These are phyloP conservation scores for Paxillus rubicundulus DNA, from an alignment of 768 basidiomycete species.

Conservation along the genomic window DNA sequence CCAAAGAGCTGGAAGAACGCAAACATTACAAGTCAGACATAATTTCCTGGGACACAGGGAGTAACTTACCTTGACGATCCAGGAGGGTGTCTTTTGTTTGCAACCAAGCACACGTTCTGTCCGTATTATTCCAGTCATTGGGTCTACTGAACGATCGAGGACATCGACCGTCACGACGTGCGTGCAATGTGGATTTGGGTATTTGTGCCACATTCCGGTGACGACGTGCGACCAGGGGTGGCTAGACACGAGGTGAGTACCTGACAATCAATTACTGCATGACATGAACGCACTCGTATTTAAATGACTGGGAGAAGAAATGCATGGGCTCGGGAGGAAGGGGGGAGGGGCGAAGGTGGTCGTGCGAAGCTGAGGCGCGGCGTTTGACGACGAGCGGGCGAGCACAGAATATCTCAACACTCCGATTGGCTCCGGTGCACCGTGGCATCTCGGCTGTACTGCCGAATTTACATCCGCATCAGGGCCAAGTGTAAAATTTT, in stretches of 20 bases:
- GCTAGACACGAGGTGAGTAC: slow-evolving; percentile 39
- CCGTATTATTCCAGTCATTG: slow-evolving; percentile 82
- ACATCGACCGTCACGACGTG: slow-evolving; percentile 89
- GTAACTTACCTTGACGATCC: slow-evolving; percentile 84
- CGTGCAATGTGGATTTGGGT: slow-evolving; percentile 89
- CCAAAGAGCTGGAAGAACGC: slow-evolving; percentile 65
- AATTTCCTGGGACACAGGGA: slow-evolving; percentile 1
- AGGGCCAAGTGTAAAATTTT: neutral
- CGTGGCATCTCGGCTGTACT: slow-evolving; percentile 12
- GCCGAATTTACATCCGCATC: neutral
- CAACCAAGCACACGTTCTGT: slow-evolving; percentile 89
- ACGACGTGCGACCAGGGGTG: slow-evolving; percentile 91
- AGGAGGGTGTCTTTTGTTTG: slow-evolving; percentile 86
- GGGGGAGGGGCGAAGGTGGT: slow-evolving; percentile 19
- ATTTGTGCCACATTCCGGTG: slow-evolving; percentile 93
- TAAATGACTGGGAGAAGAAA: slow-evolving; percentile 82
- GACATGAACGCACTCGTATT: slow-evolving; percentile 66
- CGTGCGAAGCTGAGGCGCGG: slow-evolving; percentile 17
- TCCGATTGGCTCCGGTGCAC: slow-evolving; percentile 30
- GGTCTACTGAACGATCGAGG: slow-evolving; percentile 78
- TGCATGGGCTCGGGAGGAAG: slow-evolving; percentile 54
- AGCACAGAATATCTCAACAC: neutral
- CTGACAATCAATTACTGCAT: neutral
- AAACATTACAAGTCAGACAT: slow-evolving; percentile 1
- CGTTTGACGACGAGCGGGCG: slow-evolving; percentile 9